Evolutionary conservation across 1,284 basidiomycete genomes (phyloP), one percentile per base, ranked within the genome.

Genomic region (Anthracocystis setariae): DNA sequence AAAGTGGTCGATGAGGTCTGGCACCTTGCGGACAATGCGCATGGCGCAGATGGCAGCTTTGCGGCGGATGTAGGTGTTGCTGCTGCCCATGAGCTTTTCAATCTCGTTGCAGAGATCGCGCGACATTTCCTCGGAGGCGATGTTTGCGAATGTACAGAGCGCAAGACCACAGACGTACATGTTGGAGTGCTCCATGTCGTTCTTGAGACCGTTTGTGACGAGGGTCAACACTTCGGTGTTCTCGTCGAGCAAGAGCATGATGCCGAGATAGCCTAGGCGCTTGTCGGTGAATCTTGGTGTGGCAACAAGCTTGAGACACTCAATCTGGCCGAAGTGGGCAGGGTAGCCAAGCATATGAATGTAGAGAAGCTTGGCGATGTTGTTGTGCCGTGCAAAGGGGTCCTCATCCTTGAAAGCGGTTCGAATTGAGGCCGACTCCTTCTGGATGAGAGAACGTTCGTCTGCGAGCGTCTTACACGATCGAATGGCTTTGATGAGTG

Each of bases 271-370:
- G 2, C 96, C 96, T 21, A 98, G 86, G 32, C 95, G 88, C 85
- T 99, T 99, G 86, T 99, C 96, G 46, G 91, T 89, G 85, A 98
- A 99, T 27, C 94, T 87, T 13, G 96, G 93, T 75, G 93, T 93
- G n/a, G 96, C 96, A 43, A 98, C 96, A 51, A 99, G 90, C 85
- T 98, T 98, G 73, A 99, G 87, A 85, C 96, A 99, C 86, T 98
- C 96, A 83, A 99, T 98, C 87, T 99, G 96, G 48, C 96, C 96
- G 82, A 98, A 99, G 84, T 99, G 96, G 27, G 96, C 96, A 3
- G 95, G 94, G 61, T 96, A 98, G 59, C 96, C 96, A 23, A 99
- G 90, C 96, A 99, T 98, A 84, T 98, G 94, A 84, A 99, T 98
- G 86, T 99, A 98, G 69, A 99, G 89, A 21, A 98, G 88, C 84